Evolutionary conservation across 768 basidiomycete species (phyloP).

Genomic region (Amanita pallidorosea): DNA sequence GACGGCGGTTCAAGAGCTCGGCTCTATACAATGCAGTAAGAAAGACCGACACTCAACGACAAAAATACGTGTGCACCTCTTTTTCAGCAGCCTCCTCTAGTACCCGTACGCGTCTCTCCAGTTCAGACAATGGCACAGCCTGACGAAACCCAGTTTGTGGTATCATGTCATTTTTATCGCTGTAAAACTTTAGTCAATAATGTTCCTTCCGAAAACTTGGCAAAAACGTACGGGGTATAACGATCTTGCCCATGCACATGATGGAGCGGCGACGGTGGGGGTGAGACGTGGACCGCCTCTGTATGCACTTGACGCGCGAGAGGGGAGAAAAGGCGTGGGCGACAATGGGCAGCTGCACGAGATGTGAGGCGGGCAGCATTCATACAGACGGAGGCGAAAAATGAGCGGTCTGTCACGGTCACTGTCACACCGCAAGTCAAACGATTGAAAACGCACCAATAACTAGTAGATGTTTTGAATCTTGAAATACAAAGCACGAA

Average conservation of each 20-base stretch:
- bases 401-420: too few relatives aligned
- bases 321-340: neutral
- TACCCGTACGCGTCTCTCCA: conserved; percentile 4
- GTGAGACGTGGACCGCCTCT: neutral
- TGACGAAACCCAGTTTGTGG: neutral
- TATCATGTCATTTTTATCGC: neutral
- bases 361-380: neutral
- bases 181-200: neutral
- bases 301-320: too few relatives aligned
- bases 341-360: neutral
- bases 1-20: conserved; percentile 18
- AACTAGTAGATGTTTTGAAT: too few relatives aligned
- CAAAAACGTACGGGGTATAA: neutral
- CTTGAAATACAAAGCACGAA: too few relatives aligned
- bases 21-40: conserved; percentile 20
- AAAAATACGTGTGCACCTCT: neutral
- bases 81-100: neutral
- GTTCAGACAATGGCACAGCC: neutral
- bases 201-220: neutral
- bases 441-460: too few relatives aligned
- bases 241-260: neutral
- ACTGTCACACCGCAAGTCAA: too few relatives aligned
- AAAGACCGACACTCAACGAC: too few relatives aligned
- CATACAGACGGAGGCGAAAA: too few relatives aligned
- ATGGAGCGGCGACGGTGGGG: neutral